Evolutionary conservation across 23 red algal genomes (phyloP), one percentile per base, ranked within the genome.

Genomic region (Cyanidiococcus yangmingshanensis): DNA sequence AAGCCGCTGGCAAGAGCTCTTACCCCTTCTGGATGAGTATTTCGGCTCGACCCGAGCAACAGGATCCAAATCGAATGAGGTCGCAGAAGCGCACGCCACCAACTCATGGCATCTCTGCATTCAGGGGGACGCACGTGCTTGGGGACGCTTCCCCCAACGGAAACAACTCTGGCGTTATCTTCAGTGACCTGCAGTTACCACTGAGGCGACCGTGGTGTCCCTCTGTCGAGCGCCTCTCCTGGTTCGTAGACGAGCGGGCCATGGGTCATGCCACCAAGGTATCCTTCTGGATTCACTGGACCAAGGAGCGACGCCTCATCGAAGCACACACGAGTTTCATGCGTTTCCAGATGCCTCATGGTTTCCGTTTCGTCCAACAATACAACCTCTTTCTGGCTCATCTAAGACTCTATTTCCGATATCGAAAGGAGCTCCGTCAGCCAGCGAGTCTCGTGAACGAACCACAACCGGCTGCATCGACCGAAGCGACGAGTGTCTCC

Each of bases 301-400:
- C 16, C 63, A 71, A 35, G n/a, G 63, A 71, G 32, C 7, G 27
- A 29, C 63, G 63, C 7, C n/a, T 35, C 3, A 35, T 71, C 27
- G 32, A 25, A 29, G 63, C 63, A 2, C 63, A 71, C 21, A 35
- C 32, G 7, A 30, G 16, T 3, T 71, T 35, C 16, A 12, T 71
- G 7, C 63, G 63, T 29, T 71, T 71, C 32, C n/a, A 25, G n/a
- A 71, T 71, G 21, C 63, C 63, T 7, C 27, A 71, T 35, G 63
- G 63, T 3, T 71, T 71, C 27, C 21, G 32, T 25, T 71, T 71
- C n/a, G 3, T 71, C 3, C 63, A 71, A 29, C 63, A 35, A 32
- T 71, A 71, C 32, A 25, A 71, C 63, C 63, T 25, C 12, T 71
- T 71, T 71, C 27, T 71, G 63, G 63, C 63, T 12, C 63, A 71